Evolutionary conservation across 768 basidiomycete genomes (phyloP).

Genomic region (Trametes villosa): DNA sequence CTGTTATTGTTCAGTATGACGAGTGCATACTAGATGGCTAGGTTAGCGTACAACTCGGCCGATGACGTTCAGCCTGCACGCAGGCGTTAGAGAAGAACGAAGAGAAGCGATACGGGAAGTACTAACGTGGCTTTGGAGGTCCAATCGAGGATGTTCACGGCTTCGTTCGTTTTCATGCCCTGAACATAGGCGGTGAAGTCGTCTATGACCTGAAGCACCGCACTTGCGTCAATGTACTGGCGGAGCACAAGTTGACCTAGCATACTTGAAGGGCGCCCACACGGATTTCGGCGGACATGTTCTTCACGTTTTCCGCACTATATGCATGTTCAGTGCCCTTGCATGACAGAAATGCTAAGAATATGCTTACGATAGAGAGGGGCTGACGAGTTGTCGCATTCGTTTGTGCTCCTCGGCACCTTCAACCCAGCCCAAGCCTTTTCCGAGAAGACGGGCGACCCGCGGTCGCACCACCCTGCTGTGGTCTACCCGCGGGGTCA

Average conservation of each 20-base stretch:
- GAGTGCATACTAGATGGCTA: not conserved
- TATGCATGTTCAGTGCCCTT: not conserved
- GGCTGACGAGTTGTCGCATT: conserved; percentile 27
- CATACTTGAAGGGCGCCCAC: not conserved
- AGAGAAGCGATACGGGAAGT: too few species aligned
- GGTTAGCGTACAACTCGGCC: not conserved
- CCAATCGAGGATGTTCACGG: conserved; percentile 23
- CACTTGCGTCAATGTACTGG: too few species aligned
- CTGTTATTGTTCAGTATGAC: not conserved
- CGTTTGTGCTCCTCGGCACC: conserved; percentile 40
- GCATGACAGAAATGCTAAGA: not conserved
- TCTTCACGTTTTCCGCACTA: conserved; percentile 16
- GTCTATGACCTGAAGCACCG: conserved; percentile 1
- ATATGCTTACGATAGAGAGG: conserved; percentile 22
- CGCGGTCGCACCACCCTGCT: conserved; percentile 38
- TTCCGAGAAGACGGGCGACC: conserved; percentile 39
- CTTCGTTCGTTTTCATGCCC: not conserved
- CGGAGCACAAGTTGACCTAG: not conserved
- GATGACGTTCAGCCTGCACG: conserved; percentile 5
- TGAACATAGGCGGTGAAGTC: not conserved
- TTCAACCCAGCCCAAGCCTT: conserved; percentile 43
- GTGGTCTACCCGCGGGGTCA: conserved; percentile 19
- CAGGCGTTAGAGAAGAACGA: not conserved
- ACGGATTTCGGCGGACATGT: conserved; percentile 8
- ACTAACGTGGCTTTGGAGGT: conserved; percentile 21